Evolutionary conservation across 352 stramenopile species (phyloP).

Genomic region (Vaucheria bursata): DNA sequence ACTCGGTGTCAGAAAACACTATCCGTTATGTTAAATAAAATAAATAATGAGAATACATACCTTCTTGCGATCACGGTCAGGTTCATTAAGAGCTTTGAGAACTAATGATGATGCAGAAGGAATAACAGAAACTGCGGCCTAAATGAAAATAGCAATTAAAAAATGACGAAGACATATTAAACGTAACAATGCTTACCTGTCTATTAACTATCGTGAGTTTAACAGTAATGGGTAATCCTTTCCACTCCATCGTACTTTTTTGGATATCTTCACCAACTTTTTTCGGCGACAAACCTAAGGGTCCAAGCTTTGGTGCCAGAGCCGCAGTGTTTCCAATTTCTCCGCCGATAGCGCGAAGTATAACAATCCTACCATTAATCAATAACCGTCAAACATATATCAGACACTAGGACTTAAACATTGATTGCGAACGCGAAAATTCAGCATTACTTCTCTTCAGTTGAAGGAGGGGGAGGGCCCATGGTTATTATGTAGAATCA

Average conservation of each 20-base stretch:
- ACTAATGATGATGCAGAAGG: conserved; percentile 94
- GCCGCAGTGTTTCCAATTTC: conserved; percentile 95
- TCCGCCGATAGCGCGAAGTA: conserved; percentile 96
- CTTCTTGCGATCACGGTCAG: conserved; percentile 95
- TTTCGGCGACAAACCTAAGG: conserved; percentile 98
- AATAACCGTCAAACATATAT: no score
- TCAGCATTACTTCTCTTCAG: no score
- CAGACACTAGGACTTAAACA: no score
- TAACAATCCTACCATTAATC: conserved; percentile 65
- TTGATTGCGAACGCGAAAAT: no score
- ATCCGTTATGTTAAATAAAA: no score
- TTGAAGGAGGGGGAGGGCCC: no score
- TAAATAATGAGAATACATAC: conserved; percentile 17
- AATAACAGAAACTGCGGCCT: conserved; percentile 90
- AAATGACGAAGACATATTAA: neutral
- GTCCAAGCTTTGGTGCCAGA: conserved; percentile 98
- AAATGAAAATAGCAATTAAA: neutral
- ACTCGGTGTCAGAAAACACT: no score
- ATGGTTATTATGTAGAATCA: no score
- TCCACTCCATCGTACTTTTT: conserved; percentile 99
- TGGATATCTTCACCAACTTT: conserved; percentile 99
- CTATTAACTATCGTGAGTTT: conserved; percentile 99
- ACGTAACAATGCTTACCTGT: conserved; percentile 53
- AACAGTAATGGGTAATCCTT: conserved; percentile 98
- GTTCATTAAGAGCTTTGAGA: conserved; percentile 99